phyloP scores from a whole-genome alignment of 257 asterid species.

The Lycium barbarum region DNA sequence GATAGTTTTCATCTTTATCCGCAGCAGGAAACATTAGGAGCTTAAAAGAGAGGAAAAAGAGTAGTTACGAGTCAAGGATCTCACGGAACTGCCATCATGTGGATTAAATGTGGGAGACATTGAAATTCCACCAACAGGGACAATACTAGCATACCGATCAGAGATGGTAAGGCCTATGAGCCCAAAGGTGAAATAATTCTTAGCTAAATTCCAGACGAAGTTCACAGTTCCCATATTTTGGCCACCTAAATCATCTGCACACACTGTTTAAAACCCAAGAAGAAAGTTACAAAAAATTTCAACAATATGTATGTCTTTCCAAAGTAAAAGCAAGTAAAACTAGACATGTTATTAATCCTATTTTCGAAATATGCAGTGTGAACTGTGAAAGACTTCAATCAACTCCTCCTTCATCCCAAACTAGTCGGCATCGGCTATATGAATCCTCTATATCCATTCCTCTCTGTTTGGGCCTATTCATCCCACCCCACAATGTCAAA shows the following conservation, averaged over 20 bases:
- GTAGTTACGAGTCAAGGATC: constrained; percentile 55
- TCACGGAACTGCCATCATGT: constrained; percentile 34
- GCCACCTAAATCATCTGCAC: constrained; percentile 28
- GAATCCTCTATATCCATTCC: background rate
- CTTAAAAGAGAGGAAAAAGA: background rate
- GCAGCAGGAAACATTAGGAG: background rate
- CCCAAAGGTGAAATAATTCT: constrained; percentile 61
- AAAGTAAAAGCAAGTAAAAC: background rate
- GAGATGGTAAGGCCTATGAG: constrained; percentile 72
- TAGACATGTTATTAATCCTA: background rate
- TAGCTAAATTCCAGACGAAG: constrained; percentile 54
- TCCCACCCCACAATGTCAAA: background rate
- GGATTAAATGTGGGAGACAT: constrained; percentile 95
- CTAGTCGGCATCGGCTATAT: background rate
- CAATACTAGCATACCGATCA: constrained; percentile 71
- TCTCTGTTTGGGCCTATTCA: background rate
- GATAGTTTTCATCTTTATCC: background rate
- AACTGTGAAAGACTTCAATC: constrained; percentile 10
- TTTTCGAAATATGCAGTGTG: background rate
- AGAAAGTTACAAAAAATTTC: background rate
- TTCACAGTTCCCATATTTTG: constrained; percentile 52
- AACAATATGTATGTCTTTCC: background rate
- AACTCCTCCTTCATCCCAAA: background rate
- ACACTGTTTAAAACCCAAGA: constrained; percentile 22
- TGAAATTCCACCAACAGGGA: constrained; percentile 80